A percentile compares a stretch with the other conserved stretches of the same genome.
Conservation (phyloP, 495 filamentous ascomycete genomes). For the Tuber magnatum region DNA sequence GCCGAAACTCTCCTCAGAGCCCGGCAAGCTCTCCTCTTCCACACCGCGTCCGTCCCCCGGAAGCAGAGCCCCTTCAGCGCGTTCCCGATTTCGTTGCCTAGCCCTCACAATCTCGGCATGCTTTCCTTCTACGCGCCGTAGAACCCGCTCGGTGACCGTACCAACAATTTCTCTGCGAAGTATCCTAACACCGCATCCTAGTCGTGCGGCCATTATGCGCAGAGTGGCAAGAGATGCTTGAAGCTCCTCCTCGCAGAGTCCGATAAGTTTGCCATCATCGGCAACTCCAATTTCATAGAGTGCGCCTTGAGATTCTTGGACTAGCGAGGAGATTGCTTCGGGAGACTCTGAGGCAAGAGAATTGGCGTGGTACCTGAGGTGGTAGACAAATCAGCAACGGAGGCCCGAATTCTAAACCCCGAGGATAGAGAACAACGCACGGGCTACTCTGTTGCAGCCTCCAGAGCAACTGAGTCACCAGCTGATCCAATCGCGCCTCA, state of each 20-base stretch:
- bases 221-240: slow-evolving; percentile 80
- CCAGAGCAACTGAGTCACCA: slow-evolving; percentile 94
- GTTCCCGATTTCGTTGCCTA: slow-evolving; percentile 19
- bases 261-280: slow-evolving; percentile 87
- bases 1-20: slow-evolving; percentile 30
- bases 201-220: slow-evolving; percentile 77
- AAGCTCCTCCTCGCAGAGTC: slow-evolving; percentile 82
- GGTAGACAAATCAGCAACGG: slow-evolving; percentile 52
- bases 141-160: slow-evolving; percentile 38
- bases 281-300: slow-evolving; percentile 95
- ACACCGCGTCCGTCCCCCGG: not conserved
- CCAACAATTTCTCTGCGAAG: slow-evolving; percentile 79
- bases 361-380: slow-evolving; percentile 33
- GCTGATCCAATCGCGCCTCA: slow-evolving; percentile 71
- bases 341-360: slow-evolving; percentile 48
- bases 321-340: slow-evolving; percentile 61
- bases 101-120: slow-evolving; percentile 37
- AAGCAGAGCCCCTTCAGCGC: slow-evolving; percentile 9
- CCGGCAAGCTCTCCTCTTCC: slow-evolving; percentile 24
- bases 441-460: slow-evolving; percentile 89
- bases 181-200: slow-evolving; percentile 83
- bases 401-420: slow-evolving; percentile 53
- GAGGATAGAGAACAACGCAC: slow-evolving; percentile 55
- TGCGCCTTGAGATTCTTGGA: slow-evolving; percentile 88
- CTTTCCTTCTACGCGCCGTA: slow-evolving; percentile 30